These are phyloP conservation scores for Tagetes patula DNA, from an alignment of 129 eudicot genomes.

Conservation along the genomic window DNA sequence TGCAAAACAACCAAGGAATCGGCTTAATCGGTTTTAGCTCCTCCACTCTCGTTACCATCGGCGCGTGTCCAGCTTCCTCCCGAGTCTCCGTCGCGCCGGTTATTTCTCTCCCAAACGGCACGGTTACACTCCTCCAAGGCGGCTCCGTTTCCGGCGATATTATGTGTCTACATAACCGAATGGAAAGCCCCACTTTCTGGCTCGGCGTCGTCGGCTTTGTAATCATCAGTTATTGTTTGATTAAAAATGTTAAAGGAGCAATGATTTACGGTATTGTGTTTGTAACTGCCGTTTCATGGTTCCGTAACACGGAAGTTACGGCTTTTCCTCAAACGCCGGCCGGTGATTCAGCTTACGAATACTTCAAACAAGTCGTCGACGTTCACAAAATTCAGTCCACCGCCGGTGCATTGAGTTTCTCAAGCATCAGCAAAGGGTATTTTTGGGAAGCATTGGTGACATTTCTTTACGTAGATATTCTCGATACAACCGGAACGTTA, in stretches of 20 bases:
- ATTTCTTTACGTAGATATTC: slow-evolving; percentile 75
- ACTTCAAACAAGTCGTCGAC: slow-evolving; percentile 76
- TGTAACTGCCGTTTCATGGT: slow-evolving; percentile 87
- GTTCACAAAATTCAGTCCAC: slow-evolving; percentile 74
- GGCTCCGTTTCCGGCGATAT: slow-evolving; percentile 71
- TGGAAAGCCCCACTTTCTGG: slow-evolving; percentile 94
- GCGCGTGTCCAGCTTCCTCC: slow-evolving; percentile 72
- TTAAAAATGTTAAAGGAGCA: slow-evolving; percentile 77
- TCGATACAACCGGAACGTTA: slow-evolving; percentile 84
- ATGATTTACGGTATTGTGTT: slow-evolving; percentile 91
- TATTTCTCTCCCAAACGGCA: slow-evolving; percentile 54
- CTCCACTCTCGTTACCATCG: slow-evolving; percentile 70
- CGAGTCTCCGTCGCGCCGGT: slow-evolving; percentile 72
- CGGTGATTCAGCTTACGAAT: slow-evolving; percentile 61
- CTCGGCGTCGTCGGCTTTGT: slow-evolving; percentile 81
- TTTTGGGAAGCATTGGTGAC: slow-evolving; percentile 91
- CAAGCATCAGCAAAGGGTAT: slow-evolving; percentile 44
- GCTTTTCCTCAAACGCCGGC: slow-evolving; percentile 70
- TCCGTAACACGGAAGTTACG: slow-evolving; percentile 75
- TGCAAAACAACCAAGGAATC: slow-evolving; percentile 80
- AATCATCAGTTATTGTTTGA: slow-evolving; percentile 74
- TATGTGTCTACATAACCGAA: slow-evolving; percentile 61
- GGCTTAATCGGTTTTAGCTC: slow-evolving; percentile 80
- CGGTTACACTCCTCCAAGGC: slow-evolving; percentile 66
- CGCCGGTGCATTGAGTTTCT: slow-evolving; percentile 83